These are phyloP conservation scores for Pharus latifolius DNA, from an alignment of 176 grass and related monocot species.

Conservation along the genomic window DNA sequence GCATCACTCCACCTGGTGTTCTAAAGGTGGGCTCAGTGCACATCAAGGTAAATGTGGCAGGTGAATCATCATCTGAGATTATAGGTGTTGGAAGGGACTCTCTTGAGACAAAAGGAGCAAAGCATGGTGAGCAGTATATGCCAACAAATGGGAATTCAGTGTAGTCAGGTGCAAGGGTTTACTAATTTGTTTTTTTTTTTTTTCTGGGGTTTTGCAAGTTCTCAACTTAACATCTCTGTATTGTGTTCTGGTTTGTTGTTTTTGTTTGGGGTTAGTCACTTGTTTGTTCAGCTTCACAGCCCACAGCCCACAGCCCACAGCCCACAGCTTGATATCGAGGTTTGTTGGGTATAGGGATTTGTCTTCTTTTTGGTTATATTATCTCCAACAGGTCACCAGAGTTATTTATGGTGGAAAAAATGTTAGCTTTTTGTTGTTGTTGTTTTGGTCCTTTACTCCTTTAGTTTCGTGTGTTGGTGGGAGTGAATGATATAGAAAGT, in stretches of 20 bases:
- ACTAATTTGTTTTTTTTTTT: constrained; percentile 18
- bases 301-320: background rate
- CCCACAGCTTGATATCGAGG: constrained; percentile 7
- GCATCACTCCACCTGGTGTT: constrained; percentile 13
- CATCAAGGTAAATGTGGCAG: constrained; percentile 43
- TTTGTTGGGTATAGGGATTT: constrained; percentile 9
- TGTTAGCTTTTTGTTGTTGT: background rate
- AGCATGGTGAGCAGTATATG: background rate
- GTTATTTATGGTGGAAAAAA: constrained; percentile 8
- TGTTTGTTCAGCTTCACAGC: background rate
- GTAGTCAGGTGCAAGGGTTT: background rate
- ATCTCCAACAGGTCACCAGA: constrained; percentile 13
- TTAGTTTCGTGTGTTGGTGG: background rate
- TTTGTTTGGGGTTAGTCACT: constrained; percentile 15
- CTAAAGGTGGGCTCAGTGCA: constrained; percentile 56
- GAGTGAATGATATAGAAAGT: background rate
- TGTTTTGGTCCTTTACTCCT: too few relatives aligned
- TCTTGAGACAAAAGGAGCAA: background rate
- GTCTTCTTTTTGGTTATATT: background rate
- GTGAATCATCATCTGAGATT: constrained; percentile 29
- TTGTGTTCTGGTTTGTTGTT: constrained; percentile 3
- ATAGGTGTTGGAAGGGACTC: constrained; percentile 8
- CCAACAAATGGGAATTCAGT: background rate
- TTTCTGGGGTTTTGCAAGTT: constrained; percentile 3
- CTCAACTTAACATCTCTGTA: constrained; percentile 1